Evolutionary conservation across 176 grass and related monocot species (phyloP), one percentile per base, ranked within the genome.

Genomic region (Avena atlantica): DNA sequence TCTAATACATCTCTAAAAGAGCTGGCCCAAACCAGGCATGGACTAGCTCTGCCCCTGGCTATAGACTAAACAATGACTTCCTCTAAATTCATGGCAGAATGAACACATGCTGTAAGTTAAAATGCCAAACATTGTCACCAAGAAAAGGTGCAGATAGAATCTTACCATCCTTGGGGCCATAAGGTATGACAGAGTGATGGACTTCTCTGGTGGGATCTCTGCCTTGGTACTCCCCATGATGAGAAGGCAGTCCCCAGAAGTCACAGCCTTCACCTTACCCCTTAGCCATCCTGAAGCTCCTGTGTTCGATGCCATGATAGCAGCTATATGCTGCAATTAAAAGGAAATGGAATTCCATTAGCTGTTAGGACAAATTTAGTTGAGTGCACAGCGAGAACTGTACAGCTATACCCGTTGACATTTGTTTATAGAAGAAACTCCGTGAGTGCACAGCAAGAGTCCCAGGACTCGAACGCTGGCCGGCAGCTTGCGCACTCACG

Each of bases 201-300:
- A 91, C 79, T 96, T 98, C 85, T 98, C 97, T 13, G 92, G 96
- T 9, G 94, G 94, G 14, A 96, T 86, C 49, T 96, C 96, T 19
- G 92, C 88, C 64, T 91, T 96, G 6, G 91, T 89, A 59, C 80
- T 91, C 56, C 93, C 97, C 90, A 98, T 98, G 58, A 98, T 96
- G 24, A 96, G 82, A 58, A 98, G 61, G 49, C 90, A 94, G 68
- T 98, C 97, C 62, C 97, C 97, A 44, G 97, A 98, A 71, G 94
- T 89, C 68, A 98, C 97, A 15, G 90, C 97, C 87, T 98, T 98
- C 74, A 98, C 97, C 87, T 85, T 93, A 58, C 97, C 97, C 88
- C 92, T 96, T 78, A 96, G 70, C 97, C 97, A 98, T 84, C 88
- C 89, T 53, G 95, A 88, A 23, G 91, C 82, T 76, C 69, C 93